Evolutionary conservation across 169 alveolate genomes (phyloP).

Genomic region (Plasmodium sp.): DNA sequence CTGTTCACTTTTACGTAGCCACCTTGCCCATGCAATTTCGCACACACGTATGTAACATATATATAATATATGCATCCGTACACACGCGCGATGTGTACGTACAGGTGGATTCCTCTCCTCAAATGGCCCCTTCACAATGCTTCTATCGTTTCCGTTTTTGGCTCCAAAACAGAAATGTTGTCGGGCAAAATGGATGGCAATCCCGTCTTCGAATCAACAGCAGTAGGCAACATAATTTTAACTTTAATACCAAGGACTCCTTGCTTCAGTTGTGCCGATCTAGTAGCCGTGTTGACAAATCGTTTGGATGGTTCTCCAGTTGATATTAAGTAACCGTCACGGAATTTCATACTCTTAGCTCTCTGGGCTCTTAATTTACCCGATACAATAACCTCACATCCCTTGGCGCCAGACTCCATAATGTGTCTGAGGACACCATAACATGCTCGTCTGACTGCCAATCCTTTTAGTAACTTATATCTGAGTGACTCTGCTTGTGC

Average conservation of each 20-base stretch:
- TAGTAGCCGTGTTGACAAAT: conserved; percentile 97
- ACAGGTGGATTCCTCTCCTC: neutral
- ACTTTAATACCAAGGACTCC: conserved; percentile 96
- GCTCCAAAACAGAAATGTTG: conserved; percentile 96
- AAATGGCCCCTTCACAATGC: conserved; percentile 7
- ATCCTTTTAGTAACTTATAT: conserved; percentile 97
- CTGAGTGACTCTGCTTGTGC: conserved; percentile 99
- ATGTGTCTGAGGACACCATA: conserved; percentile 97
- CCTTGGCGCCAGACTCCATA: conserved; percentile 98
- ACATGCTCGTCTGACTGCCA: conserved; percentile 99
- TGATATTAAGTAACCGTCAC: conserved; percentile 98
- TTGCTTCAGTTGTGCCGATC: conserved; percentile 99
- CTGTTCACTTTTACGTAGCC: neutral
- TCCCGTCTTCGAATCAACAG: conserved; percentile 97
- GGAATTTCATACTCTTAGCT: conserved; percentile 99
- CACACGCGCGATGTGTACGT: neutral
- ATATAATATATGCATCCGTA: neutral
- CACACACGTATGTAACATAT: neutral
- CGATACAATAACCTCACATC: conserved; percentile 99
- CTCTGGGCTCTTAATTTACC: conserved; percentile 99
- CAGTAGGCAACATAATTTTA: conserved; percentile 98
- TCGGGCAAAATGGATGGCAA: conserved; percentile 97
- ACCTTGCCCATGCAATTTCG: neutral
- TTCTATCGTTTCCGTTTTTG: conserved; percentile 88
- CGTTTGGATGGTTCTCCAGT: conserved; percentile 99